Base-by-base conservation (phyloP, 2,329 filamentous ascomycete species). In the Paecilomyces sp. region DNA sequence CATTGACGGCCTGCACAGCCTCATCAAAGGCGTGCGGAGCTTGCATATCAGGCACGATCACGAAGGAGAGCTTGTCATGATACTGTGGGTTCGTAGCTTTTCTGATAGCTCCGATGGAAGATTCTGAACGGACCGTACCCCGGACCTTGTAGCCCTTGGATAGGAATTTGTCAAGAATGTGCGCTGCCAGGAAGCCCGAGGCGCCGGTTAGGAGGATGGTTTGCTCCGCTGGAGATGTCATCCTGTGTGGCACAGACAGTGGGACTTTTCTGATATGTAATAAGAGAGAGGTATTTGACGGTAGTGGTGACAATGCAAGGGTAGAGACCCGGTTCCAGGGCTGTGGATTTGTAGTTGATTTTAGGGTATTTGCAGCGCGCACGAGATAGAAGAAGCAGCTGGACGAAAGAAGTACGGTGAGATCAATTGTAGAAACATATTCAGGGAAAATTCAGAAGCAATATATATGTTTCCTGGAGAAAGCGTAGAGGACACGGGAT, bases 41-140 rank as follows among this genome's bases (percentile, higher is more conserved):
- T 8, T 57, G 61, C 62, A 93, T 86, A 64, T 93, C 88, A 47
- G 83, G 79, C 7, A 93, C 88, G 60, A 92, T 82, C 24, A 70
- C 79, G 67, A 85, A 87, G 61, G 80, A 78, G 51, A 88, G 75
- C 65, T 81, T 80, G 36, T 47, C 36, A 47, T n/a, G 36, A 47
- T 47, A n/a, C 7, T 47, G 36, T 18, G 36, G 36, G 36, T 47
- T n/a, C 15, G 31, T 12, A 11, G 36, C 13, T 18, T 47, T 47
- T 47, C n/a, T 41, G 34, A 41, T 41, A 41, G 34, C 34, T 41
- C 1, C 15, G 36, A 47, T 47, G 15, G 36, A 47, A 18, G 36
- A 47, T n/a, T 47, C 36, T 2, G 80, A 82, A 34, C 84, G 80
- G 12, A 86, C 84, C 9, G 83, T 86, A 3, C 83, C 83, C 30